phyloP scores from a whole-genome alignment of 257 asterid genomes.

The Nicotiana knightiana region DNA sequence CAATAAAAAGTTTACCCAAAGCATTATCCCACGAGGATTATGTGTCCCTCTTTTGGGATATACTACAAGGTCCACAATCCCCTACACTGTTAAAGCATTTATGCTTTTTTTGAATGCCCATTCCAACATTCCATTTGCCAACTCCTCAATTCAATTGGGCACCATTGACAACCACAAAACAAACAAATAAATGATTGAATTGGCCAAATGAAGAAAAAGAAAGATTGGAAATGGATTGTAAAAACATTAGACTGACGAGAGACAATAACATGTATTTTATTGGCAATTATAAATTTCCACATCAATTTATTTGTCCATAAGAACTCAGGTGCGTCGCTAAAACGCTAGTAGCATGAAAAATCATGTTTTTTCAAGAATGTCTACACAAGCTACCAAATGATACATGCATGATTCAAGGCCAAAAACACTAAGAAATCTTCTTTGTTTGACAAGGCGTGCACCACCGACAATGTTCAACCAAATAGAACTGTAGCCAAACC shows the following conservation, averaged over 20 bases:
- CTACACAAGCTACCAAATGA: not conserved
- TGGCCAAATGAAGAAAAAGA: not conserved
- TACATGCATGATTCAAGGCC: not conserved
- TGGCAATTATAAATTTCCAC: not conserved
- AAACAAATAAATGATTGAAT: not conserved
- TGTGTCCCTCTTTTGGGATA: not conserved
- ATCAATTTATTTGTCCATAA: not conserved
- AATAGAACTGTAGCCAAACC: not conserved
- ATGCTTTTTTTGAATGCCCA: not conserved
- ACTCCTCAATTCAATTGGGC: not conserved
- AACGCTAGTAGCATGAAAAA: not conserved
- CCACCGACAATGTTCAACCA: not conserved
- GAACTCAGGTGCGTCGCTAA: not conserved
- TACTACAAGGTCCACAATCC: not conserved
- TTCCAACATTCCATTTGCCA: not conserved
- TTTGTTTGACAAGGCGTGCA: not conserved
- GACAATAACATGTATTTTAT: not conserved
- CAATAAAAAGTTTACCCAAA: not conserved
- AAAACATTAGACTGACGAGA: not conserved
- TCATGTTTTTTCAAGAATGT: not conserved
- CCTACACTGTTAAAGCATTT: not conserved
- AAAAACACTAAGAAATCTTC: not conserved
- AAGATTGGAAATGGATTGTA: not conserved
- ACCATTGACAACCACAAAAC: not conserved
- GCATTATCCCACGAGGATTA: not conserved